Conservation (phyloP, 306 rosid species). For the Cyclanthera cordifolia region DNA sequence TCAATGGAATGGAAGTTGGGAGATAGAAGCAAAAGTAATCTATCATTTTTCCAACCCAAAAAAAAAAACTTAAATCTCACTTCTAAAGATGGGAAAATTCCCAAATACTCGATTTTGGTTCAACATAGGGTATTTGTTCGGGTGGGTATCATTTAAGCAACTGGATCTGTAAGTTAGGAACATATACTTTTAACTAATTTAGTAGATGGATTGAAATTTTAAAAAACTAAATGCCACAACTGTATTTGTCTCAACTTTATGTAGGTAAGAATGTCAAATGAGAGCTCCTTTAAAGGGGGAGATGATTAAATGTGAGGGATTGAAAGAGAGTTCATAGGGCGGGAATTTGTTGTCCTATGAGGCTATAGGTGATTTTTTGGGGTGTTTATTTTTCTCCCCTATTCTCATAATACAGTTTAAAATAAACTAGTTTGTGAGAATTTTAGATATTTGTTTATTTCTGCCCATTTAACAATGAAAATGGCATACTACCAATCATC, state of each 20-base stretch:
- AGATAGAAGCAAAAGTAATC: slow-evolving; percentile 55
- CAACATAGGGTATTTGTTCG: too few relatives aligned
- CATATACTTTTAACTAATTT: too few relatives aligned
- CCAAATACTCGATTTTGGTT: too few relatives aligned
- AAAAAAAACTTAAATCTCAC: too few relatives aligned
- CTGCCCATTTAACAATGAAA: slow-evolving; percentile 81
- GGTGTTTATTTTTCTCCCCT: neutral
- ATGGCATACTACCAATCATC: slow-evolving; percentile 98
- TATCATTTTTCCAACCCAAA: slow-evolving; percentile 2
- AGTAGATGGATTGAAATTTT: too few relatives aligned
- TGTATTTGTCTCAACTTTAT: slow-evolving; percentile 12
- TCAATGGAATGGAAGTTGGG: slow-evolving; percentile 41
- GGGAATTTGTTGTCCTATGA: slow-evolving; percentile 22
- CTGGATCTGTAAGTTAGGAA: too few relatives aligned
- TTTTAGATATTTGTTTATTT: slow-evolving; percentile 17
- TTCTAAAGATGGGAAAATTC: too few relatives aligned
- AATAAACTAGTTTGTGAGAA: neutral
- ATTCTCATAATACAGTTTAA: too few relatives aligned
- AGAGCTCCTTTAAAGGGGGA: slow-evolving; percentile 24
- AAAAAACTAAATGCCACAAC: neutral
- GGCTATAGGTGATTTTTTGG: slow-evolving; percentile 1
- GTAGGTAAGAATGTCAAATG: neutral
- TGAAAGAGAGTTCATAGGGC: slow-evolving; percentile 30
- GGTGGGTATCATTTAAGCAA: too few relatives aligned
- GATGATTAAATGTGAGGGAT: slow-evolving; percentile 18